These are phyloP conservation scores for Ceratobasidium sp. DNA, from an alignment of 1,284 basidiomycete species.

Conservation along the genomic window DNA sequence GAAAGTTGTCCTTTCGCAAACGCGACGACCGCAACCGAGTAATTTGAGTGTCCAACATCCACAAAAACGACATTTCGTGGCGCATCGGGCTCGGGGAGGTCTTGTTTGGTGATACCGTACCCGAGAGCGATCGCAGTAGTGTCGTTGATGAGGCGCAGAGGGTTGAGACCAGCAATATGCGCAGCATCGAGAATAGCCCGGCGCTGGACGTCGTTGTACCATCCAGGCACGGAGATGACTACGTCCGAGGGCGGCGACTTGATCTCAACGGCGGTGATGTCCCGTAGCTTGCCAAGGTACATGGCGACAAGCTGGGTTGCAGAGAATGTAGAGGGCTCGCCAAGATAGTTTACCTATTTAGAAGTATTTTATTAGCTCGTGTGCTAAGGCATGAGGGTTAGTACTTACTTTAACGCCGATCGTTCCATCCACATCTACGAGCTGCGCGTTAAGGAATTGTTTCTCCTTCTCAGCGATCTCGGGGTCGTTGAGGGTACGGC, in stretches of 20 bases:
- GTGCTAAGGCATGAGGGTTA: not conserved
- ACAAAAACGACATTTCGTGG: slow-evolving; percentile 91
- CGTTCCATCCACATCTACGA: slow-evolving; percentile 85
- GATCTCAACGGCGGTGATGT: slow-evolving; percentile 86
- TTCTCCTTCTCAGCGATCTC: slow-evolving; percentile 87
- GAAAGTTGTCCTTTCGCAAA: slow-evolving; percentile 92
- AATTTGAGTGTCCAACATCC: slow-evolving; percentile 91
- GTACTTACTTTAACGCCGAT: slow-evolving; percentile 83
- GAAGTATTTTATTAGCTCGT: slow-evolving; percentile 5
- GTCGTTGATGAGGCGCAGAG: slow-evolving; percentile 94
- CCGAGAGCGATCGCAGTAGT: slow-evolving; percentile 93
- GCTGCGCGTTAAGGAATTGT: slow-evolving; percentile 87
- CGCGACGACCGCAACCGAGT: slow-evolving; percentile 87
- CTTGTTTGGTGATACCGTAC: slow-evolving; percentile 96
- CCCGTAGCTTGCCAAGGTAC: slow-evolving; percentile 89
- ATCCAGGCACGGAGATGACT: slow-evolving; percentile 93
- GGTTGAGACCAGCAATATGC: slow-evolving; percentile 86
- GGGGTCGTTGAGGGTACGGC: slow-evolving; percentile 79
- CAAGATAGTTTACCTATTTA: slow-evolving; percentile 84
- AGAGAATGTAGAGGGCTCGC: slow-evolving; percentile 82
- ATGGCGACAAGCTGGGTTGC: slow-evolving; percentile 89
- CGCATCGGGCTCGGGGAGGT: slow-evolving; percentile 84
- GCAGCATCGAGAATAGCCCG: slow-evolving; percentile 90
- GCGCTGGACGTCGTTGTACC: slow-evolving; percentile 93
- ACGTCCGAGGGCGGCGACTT: slow-evolving; percentile 88